Conservation (phyloP, 2,329 filamentous ascomycete genomes). For the Ceratocystis destructans region DNA sequence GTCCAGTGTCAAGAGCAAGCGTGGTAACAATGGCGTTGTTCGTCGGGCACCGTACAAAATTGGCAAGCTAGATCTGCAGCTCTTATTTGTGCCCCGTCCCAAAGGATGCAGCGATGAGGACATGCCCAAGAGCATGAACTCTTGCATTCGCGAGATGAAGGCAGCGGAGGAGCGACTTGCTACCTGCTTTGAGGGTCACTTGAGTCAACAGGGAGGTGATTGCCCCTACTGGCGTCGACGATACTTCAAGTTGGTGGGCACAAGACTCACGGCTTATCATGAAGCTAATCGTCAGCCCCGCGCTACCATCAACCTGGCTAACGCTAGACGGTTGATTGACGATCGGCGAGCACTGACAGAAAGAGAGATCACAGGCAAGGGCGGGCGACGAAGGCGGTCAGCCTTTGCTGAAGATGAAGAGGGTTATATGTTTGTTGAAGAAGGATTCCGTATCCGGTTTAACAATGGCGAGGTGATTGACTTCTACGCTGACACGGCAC, state of each 20-base stretch:
- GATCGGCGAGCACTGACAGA: slow-evolving; percentile 74
- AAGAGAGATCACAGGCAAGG: slow-evolving; percentile 64
- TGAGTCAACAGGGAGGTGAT: slow-evolving; percentile 95
- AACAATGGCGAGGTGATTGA: slow-evolving; percentile 97
- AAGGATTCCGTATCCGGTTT: slow-evolving; percentile 96
- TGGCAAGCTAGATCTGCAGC: slow-evolving; percentile 83
- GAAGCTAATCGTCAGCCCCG: slow-evolving; percentile 90
- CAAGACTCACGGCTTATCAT: slow-evolving; percentile 88
- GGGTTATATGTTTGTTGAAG: slow-evolving; percentile 98
- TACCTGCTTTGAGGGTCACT: slow-evolving; percentile 69
- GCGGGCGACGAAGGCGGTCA: slow-evolving; percentile 72
- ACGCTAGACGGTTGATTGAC: slow-evolving; percentile 85
- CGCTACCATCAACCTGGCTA: slow-evolving; percentile 90
- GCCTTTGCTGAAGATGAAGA: slow-evolving; percentile 97
- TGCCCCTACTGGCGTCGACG: slow-evolving; percentile 98
- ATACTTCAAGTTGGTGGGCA: slow-evolving; percentile 86
- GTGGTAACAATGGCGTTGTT: slow-evolving; percentile 53
- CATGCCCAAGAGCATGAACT: slow-evolving; percentile 99
- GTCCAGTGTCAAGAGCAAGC: slow-evolving; percentile 91
- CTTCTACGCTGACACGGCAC: slow-evolving; percentile 84
- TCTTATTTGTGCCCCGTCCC: slow-evolving; percentile 87
- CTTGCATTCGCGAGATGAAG: slow-evolving; percentile 83
- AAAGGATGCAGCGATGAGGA: slow-evolving; percentile 79
- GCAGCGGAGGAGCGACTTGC: slow-evolving; percentile 71
- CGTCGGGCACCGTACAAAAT: slow-evolving; percentile 91